These are phyloP conservation scores for Chrysopogon serrulatus DNA, from an alignment of 176 grass and related monocot genomes.

Conservation along the genomic window DNA sequence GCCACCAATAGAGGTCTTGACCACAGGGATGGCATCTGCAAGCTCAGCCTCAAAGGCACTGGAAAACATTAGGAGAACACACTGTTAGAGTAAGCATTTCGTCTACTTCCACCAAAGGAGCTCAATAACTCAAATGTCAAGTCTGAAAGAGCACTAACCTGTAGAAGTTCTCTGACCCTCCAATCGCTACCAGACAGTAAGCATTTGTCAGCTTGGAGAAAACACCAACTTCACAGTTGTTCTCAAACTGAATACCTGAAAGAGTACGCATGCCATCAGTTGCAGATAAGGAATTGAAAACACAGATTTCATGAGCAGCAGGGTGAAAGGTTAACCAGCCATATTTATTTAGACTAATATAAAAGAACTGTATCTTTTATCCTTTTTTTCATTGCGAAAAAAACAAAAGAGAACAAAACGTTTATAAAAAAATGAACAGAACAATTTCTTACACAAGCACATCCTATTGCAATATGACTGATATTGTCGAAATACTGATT, in stretches of 20 bases:
- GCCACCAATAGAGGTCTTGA: constrained; percentile 86
- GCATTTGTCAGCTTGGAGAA: constrained; percentile 96
- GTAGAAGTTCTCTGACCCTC: constrained; percentile 97
- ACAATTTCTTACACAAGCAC: not conserved
- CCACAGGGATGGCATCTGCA: constrained; percentile 74
- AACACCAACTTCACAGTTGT: constrained; percentile 85
- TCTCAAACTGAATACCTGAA: constrained; percentile 87
- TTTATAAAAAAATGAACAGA: not conserved
- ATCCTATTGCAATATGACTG: not conserved
- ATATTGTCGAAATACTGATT: not conserved
- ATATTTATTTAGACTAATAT: not conserved
- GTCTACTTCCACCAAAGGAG: not conserved
- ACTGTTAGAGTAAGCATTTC: not conserved
- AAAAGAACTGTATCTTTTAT: not conserved
- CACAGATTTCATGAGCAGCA: not conserved
- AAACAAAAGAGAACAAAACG: not conserved
- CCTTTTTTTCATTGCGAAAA: not conserved
- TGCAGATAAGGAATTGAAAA: not conserved
- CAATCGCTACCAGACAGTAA: constrained; percentile 88
- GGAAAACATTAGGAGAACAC: not conserved
- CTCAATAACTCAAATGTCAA: not conserved
- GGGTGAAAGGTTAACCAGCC: not conserved
- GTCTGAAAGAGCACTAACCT: constrained; percentile 33
- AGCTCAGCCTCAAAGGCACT: constrained; percentile 89
- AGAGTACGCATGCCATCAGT: not conserved